A percentile compares a stretch with the other conserved stretches of the same genome.
Conservation (phyloP, 1,139 yeast genomes). For the Debaryomyces fabryi region DNA sequence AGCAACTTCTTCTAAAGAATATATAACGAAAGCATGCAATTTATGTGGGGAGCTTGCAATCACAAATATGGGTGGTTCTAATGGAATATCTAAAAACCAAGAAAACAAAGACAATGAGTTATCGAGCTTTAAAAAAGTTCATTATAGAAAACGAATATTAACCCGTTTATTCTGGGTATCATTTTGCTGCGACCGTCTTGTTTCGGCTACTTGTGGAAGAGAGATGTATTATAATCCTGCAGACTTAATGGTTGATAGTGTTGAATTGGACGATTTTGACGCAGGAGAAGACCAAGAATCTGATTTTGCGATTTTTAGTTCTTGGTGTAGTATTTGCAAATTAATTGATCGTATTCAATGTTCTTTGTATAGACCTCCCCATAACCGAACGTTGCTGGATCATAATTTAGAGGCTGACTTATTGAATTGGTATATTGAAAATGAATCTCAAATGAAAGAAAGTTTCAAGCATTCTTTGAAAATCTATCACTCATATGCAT, state of each 20-base stretch:
- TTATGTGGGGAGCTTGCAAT: conserved; percentile 29
- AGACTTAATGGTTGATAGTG: conserved; percentile 25
- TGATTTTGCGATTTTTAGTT: conserved; percentile 22
- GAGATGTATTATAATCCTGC: conserved; percentile 25
- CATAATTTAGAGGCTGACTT: conserved; percentile 19
- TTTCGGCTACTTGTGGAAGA: conserved; percentile 27
- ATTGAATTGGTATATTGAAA: conserved; percentile 12
- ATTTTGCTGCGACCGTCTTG: conserved; percentile 27
- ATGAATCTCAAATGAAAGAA: conserved; percentile 18
- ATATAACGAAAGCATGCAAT: conserved; percentile 25
- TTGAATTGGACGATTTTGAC: conserved; percentile 22
- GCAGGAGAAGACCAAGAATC: conserved; percentile 14
- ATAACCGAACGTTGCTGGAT: conserved; percentile 20
- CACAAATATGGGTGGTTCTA: conserved; percentile 25
- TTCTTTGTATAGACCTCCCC: conserved; percentile 27
- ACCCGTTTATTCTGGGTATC: conserved; percentile 29
- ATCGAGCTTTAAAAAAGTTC: conserved; percentile 8
- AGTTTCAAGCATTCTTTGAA: conserved; percentile 10
- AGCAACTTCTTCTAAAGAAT: conserved; percentile 24
- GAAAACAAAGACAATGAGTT: neutral
- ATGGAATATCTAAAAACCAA: conserved; percentile 13
- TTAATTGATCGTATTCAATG: conserved; percentile 24
- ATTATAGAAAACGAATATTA: conserved; percentile 20
- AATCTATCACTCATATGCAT: conserved; percentile 19
- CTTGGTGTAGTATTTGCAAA: conserved; percentile 22